Evolutionary conservation across 805 yeast species (phyloP), one percentile per base, ranked within the genome.

Genomic region (Maudiozyma serrabonitensis): DNA sequence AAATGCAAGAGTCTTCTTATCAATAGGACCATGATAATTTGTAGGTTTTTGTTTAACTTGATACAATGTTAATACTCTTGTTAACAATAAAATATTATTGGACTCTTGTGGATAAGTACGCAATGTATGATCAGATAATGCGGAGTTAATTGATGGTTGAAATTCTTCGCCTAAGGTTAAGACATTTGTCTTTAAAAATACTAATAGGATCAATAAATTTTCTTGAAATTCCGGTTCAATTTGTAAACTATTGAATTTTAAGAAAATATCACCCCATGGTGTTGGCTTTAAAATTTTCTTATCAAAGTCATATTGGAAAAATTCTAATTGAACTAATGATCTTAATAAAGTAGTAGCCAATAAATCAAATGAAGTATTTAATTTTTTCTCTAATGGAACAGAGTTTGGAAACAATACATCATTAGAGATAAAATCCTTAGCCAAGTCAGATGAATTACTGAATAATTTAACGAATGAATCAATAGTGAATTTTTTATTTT

Each of bases 1-100:
- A 62, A 83, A 84, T 42, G 79, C 76, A 45, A 86, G 69, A 35
- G 87, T 69, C 38, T 78, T 75, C 55, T 82, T 77, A 16, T 87
- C 84, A 34, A 87, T 71, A 13, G 88, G 89, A 2, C 90, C 90
- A 43, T 76, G 75, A 66, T 79, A 82, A 40, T 75, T 78, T 39
- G 71, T 71, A 26, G 79, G 79, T 58, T 69, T 71, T 43, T 82
- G 81, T 4, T 74, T 70, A 3, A 74, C 59, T 18, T 73, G 67
- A 38, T 79, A 66, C 5, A 80, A 63, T 3, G 76, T 64, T 15
- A 78, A 68, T 11, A 81, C 63, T 53, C 84, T 75, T 7, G 80
- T 64, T 19, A 80, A 64, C 43, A 80, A 57, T 23, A 69, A 59
- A 15, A 74, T 69, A 11, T 70, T 63, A 28, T 62, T 51, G 9